Evolutionary conservation across 1,284 basidiomycete species (phyloP).

Genomic region (Sutorius eximius): DNA sequence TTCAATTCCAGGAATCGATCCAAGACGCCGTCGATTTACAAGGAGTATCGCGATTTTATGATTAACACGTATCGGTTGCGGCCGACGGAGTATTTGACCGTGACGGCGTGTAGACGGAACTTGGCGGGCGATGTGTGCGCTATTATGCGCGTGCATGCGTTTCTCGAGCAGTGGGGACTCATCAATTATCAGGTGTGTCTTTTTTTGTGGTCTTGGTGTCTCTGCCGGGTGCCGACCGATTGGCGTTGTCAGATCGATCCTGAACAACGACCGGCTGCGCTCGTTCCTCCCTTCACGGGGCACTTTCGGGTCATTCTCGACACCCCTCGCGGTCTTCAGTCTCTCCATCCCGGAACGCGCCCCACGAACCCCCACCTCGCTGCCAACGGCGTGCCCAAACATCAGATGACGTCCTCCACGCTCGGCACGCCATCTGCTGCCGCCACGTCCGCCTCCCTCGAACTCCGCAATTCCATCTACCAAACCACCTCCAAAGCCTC

Average conservation of each 20-base stretch:
- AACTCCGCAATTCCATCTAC: constrained; percentile 85
- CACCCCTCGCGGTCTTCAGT: constrained; percentile 93
- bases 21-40: constrained; percentile 97
- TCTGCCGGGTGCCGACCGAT: background rate
- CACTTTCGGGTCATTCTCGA: constrained; percentile 98
- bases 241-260: constrained; percentile 80
- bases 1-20: constrained; percentile 95
- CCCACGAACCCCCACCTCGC: constrained; percentile 45
- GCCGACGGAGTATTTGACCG: constrained; percentile 95
- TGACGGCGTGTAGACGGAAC: constrained; percentile 95
- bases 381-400: constrained; percentile 51
- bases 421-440: constrained; percentile 52
- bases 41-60: constrained; percentile 99
- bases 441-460: constrained; percentile 61
- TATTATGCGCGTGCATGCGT: constrained; percentile 98
- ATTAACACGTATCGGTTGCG: constrained; percentile 96
- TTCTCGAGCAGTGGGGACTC: constrained; percentile 98
- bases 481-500: constrained; percentile 84
- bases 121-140: constrained; percentile 98
- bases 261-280: constrained; percentile 89
- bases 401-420: constrained; percentile 39
- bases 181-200: constrained; percentile 91
- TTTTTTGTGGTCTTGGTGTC: constrained; percentile 18
- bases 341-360: constrained; percentile 89
- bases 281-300: constrained; percentile 97